A percentile compares a stretch with the other conserved stretches of the same genome.
Conservation (phyloP, 1,139 yeast genomes). For the Magnusiomyces clavatus region DNA sequence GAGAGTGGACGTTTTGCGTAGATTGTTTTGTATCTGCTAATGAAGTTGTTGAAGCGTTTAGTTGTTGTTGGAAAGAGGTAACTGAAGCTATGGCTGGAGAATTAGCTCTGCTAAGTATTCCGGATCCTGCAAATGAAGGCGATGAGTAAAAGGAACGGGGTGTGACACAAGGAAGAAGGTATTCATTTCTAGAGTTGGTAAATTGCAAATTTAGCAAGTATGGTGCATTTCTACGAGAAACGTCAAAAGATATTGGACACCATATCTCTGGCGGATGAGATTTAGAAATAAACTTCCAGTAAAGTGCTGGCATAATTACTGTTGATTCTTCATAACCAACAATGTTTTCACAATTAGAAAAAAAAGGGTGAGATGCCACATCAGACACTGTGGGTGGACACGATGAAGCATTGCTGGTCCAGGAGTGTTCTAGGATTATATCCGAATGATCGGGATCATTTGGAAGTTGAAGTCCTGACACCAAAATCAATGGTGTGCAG, state of each 20-base stretch:
- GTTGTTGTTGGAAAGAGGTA: background rate
- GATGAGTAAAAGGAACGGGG: background rate
- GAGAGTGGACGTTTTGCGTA: slow-evolving; percentile 24
- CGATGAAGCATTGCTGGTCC: background rate
- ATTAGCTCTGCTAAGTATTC: too few species aligned
- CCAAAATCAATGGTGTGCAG: slow-evolving; percentile 23
- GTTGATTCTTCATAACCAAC: slow-evolving; percentile 6
- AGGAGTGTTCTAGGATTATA: background rate
- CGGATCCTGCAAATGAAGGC: background rate
- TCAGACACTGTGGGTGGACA: background rate
- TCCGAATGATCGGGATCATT: background rate
- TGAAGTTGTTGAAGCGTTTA: slow-evolving; percentile 4
- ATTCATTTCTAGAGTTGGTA: slow-evolving; percentile 13
- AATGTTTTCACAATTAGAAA: background rate
- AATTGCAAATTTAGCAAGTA: slow-evolving; percentile 23
- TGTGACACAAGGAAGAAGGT: slow-evolving; percentile 10
- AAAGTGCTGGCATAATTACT: slow-evolving; percentile 14
- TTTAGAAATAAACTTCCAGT: slow-evolving; percentile 11
- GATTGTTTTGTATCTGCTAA: background rate
- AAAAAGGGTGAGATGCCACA: background rate
- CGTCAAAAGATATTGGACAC: slow-evolving; percentile 12
- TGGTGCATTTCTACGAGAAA: slow-evolving; percentile 5
- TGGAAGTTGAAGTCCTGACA: slow-evolving; percentile 23
- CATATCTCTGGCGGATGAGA: slow-evolving; percentile 8
- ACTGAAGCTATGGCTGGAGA: background rate